These are phyloP conservation scores for Penicillium angulare DNA, from an alignment of 495 filamentous ascomycete genomes.

Conservation along the genomic window DNA sequence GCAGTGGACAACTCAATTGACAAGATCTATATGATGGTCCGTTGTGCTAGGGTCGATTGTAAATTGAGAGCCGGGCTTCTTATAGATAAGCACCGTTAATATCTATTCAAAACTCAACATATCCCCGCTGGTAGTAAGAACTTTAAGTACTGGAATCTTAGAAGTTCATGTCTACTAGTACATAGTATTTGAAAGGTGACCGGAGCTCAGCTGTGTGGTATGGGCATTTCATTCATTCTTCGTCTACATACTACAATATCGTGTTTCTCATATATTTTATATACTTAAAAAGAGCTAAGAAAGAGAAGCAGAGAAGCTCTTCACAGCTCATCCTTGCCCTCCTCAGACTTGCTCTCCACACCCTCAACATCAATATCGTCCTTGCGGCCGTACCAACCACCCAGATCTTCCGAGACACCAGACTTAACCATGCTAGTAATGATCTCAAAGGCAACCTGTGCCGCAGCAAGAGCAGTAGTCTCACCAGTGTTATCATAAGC, in stretches of 20 bases:
- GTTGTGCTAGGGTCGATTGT: not conserved
- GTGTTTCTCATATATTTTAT: constrained; percentile 16
- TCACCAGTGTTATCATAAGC: constrained; percentile 83
- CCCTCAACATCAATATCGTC: constrained; percentile 17
- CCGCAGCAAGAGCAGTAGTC: constrained; percentile 80
- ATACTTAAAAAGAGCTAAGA: too few species aligned
- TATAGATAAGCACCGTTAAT: not conserved
- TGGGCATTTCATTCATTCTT: constrained; percentile 7
- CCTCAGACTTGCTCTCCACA: constrained; percentile 11
- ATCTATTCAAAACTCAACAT: not conserved
- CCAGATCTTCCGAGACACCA: constrained; percentile 47
- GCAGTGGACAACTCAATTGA: constrained; percentile 16
- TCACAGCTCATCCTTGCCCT: constrained; percentile 46
- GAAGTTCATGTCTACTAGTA: too few species aligned
- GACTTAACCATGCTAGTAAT: constrained; percentile 76
- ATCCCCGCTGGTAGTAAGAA: too few species aligned
- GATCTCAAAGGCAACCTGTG: constrained; percentile 79
- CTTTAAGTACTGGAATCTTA: too few species aligned
- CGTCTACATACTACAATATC: constrained; percentile 10
- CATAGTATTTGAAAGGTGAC: too few species aligned
- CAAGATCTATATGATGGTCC: constrained; percentile 9
- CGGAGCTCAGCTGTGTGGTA: too few species aligned
- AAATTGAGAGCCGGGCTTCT: too few species aligned
- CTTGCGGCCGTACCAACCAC: constrained; percentile 45
- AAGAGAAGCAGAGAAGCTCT: too few species aligned